These are phyloP conservation scores for Lithohypha guttulata DNA, from an alignment of 2,329 filamentous ascomycete genomes.

Conservation along the genomic window DNA sequence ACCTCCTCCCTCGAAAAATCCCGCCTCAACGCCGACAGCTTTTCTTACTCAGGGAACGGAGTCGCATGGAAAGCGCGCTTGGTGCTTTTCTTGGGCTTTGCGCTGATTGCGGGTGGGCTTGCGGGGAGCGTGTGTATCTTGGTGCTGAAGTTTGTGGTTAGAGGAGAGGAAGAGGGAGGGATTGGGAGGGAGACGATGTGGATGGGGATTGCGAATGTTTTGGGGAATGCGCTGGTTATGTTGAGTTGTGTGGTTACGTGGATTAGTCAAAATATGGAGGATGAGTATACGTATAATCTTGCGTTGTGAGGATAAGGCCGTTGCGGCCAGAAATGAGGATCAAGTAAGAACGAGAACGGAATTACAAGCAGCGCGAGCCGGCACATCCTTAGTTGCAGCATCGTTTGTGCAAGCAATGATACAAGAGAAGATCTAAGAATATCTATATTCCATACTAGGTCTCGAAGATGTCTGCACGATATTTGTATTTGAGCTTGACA, in stretches of 20 bases:
- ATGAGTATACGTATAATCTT: slow-evolving; percentile 61
- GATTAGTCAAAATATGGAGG: slow-evolving; percentile 63
- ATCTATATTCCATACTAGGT: too few species aligned
- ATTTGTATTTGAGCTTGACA: too few species aligned
- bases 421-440: too few species aligned
- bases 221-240: slow-evolving; percentile 56
- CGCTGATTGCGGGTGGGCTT: slow-evolving; percentile 56
- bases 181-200: slow-evolving; percentile 42
- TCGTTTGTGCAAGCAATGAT: too few species aligned
- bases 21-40: slow-evolving; percentile 52
- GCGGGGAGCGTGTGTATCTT: slow-evolving; percentile 57
- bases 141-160: slow-evolving; percentile 57
- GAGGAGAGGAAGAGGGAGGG: slow-evolving; percentile 33
- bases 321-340: background rate
- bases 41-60: slow-evolving; percentile 53
- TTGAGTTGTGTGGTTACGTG: slow-evolving; percentile 56
- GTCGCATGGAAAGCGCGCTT: slow-evolving; percentile 61
- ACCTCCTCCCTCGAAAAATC: slow-evolving; percentile 64
- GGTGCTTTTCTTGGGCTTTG: slow-evolving; percentile 59
- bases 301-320: slow-evolving; percentile 49
- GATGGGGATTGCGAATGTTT: slow-evolving; percentile 56
- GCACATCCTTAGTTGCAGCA: too few species aligned
- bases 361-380: too few species aligned
- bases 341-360: background rate
- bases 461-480: too few species aligned